Evolutionary conservation across 768 basidiomycete species (phyloP).

Genomic region (Boletus bicolor): DNA sequence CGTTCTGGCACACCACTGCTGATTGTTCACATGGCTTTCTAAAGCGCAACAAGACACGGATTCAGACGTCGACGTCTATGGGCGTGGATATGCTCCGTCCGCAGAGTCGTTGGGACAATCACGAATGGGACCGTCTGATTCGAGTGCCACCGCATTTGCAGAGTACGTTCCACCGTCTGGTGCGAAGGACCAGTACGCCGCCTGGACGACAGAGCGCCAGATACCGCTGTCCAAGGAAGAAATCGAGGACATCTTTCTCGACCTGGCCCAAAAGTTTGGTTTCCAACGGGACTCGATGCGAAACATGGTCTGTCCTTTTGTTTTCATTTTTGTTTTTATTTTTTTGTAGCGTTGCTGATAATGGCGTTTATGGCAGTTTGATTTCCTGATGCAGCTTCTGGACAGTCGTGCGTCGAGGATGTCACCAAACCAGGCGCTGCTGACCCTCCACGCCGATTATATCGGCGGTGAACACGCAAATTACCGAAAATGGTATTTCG

Average conservation of each 20-base stretch:
- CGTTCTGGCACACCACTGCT: slow-evolving; percentile 4
- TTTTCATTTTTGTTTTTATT: slow-evolving; percentile 10
- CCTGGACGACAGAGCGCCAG: slow-evolving; percentile 88
- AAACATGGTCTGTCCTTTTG: slow-evolving; percentile 69
- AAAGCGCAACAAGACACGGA: slow-evolving; percentile 79
- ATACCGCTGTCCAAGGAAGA: slow-evolving; percentile 99
- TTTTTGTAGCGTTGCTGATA: slow-evolving; percentile 8
- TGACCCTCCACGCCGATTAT: slow-evolving; percentile 97
- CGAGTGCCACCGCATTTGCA: slow-evolving; percentile 66
- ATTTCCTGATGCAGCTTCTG: slow-evolving; percentile 95
- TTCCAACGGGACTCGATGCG: slow-evolving; percentile 95
- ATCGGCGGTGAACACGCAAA: slow-evolving; percentile 98
- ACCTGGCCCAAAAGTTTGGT: slow-evolving; percentile 97
- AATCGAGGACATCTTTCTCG: slow-evolving; percentile 97
- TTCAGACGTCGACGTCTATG: slow-evolving; percentile 75
- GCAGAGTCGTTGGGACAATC: slow-evolving; percentile 70
- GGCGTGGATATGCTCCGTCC: slow-evolving; percentile 64
- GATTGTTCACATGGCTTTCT: slow-evolving; percentile 5
- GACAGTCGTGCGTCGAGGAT: slow-evolving; percentile 97
- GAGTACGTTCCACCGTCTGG: slow-evolving; percentile 57
- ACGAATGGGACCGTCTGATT: slow-evolving; percentile 60
- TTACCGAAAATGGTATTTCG: slow-evolving; percentile 99
- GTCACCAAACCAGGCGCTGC: slow-evolving; percentile 92
- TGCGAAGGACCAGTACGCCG: slow-evolving; percentile 83
- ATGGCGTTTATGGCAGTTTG: slow-evolving; percentile 55